Percentiles rank a stretch among this genome's conserved stretches.
phyloP scores from a whole-genome alignment of 208 protist genomes.

The Leishmania arabica region DNA sequence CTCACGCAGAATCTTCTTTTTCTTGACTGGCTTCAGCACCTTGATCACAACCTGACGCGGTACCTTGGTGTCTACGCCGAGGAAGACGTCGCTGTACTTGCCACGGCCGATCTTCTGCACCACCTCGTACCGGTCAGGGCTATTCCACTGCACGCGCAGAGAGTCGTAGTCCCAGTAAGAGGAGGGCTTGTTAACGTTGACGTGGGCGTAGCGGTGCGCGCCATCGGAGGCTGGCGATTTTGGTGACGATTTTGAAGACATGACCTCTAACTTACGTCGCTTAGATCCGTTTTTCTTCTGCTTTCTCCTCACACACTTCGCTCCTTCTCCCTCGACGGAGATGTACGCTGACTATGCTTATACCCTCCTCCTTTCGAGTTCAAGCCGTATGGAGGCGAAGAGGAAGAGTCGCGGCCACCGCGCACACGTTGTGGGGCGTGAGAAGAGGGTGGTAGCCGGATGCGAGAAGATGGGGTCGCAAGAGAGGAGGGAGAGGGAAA shows the following conservation, averaged over 20 bases:
- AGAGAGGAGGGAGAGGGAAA: background rate
- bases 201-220: slow-evolving; percentile 76
- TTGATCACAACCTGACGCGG: slow-evolving; percentile 97
- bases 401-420: background rate
- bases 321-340: background rate
- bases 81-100: slow-evolving; percentile 99
- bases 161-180: slow-evolving; percentile 97
- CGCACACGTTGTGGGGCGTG: background rate
- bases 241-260: slow-evolving; percentile 32
- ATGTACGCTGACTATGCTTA: background rate
- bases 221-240: slow-evolving; percentile 38
- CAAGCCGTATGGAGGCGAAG: background rate
- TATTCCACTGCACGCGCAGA: slow-evolving; percentile 92
- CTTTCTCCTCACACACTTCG: background rate
- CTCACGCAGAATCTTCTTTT: slow-evolving; percentile 99
- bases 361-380: background rate
- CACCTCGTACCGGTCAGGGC: slow-evolving; percentile 97
- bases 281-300: background rate
- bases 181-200: slow-evolving; percentile 86
- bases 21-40: slow-evolving; percentile 99
- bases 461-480: background rate
- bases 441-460: background rate
- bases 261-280: slow-evolving; percentile 8
- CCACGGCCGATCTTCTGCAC: slow-evolving; percentile 95
- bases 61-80: slow-evolving; percentile 93